Evolutionary conservation across 768 basidiomycete species (phyloP).

Genomic region (Lyophyllum semitale): DNA sequence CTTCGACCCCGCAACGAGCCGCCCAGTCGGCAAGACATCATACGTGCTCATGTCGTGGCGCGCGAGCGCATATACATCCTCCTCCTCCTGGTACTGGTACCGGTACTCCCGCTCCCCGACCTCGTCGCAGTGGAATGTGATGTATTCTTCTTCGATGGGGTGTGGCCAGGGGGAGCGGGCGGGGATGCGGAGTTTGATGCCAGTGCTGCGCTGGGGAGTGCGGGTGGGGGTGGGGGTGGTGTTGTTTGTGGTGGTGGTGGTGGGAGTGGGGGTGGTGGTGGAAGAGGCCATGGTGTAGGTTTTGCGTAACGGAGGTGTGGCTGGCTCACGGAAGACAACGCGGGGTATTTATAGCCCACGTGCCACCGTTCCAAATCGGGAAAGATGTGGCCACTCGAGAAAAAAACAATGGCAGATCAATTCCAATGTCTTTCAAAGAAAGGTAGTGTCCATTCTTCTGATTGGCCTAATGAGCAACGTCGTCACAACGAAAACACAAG

Average conservation of each 20-base stretch:
- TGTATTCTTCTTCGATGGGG: neutral
- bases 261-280: neutral
- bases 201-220: too few relatives aligned
- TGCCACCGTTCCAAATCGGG: neutral
- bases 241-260: neutral
- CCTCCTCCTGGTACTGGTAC: neutral
- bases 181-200: neutral
- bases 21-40: constrained; percentile 1
- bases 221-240: neutral
- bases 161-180: neutral
- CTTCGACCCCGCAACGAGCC: constrained; percentile 14
- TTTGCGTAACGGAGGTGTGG: neutral
- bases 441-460: too few relatives aligned
- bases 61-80: too few relatives aligned
- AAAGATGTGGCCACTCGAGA: neutral
- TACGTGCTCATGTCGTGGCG: neutral
- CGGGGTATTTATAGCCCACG: neutral
- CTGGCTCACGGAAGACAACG: too few relatives aligned
- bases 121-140: neutral
- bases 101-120: neutral
- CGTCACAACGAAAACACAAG: too few relatives aligned
- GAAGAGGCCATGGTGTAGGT: neutral
- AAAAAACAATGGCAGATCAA: neutral
- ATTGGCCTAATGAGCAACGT: too few relatives aligned
- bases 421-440: too few relatives aligned